Evolutionary conservation across 768 basidiomycete genomes (phyloP).

Genomic region (Leucocoprinus leucothites): DNA sequence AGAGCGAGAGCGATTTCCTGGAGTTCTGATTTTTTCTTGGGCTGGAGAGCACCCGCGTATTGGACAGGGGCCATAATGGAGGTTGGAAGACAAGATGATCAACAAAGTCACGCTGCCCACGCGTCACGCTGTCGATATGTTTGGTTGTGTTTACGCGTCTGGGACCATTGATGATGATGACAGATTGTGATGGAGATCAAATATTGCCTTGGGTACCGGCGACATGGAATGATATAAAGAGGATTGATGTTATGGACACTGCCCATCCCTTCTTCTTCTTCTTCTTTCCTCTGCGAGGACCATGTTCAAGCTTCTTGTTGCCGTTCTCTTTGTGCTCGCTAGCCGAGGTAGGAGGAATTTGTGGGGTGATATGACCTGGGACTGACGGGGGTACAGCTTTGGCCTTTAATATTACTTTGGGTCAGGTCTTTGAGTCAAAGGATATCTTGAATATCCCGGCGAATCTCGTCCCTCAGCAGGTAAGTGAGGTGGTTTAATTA

Average conservation of each 20-base stretch:
- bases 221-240: too few relatives aligned
- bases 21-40: slow-evolving; percentile 71
- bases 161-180: slow-evolving; percentile 18
- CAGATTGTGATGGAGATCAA: slow-evolving; percentile 25
- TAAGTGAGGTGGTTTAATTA: slow-evolving; percentile 25
- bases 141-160: slow-evolving; percentile 24
- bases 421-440: slow-evolving; percentile 24
- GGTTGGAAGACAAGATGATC: slow-evolving; percentile 23
- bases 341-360: slow-evolving; percentile 46
- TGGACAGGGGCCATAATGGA: slow-evolving; percentile 38
- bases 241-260: too few relatives aligned
- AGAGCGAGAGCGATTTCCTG: slow-evolving; percentile 59
- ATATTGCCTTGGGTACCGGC: too few relatives aligned
- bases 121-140: slow-evolving; percentile 22
- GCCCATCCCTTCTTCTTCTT: slow-evolving; percentile 6
- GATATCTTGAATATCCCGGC: too few relatives aligned
- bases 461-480: slow-evolving; percentile 7
- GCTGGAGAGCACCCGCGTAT: slow-evolving; percentile 50
- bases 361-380: not conserved
- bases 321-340: slow-evolving; percentile 45
- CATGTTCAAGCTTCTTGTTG: slow-evolving; percentile 18
- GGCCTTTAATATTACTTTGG: slow-evolving; percentile 49
- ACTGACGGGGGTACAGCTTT: slow-evolving; percentile 24
- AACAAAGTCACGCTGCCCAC: slow-evolving; percentile 19
- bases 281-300: slow-evolving; percentile 13